These are phyloP conservation scores for Niebla homalea DNA, from an alignment of 495 filamentous ascomycete genomes.

Conservation along the genomic window DNA sequence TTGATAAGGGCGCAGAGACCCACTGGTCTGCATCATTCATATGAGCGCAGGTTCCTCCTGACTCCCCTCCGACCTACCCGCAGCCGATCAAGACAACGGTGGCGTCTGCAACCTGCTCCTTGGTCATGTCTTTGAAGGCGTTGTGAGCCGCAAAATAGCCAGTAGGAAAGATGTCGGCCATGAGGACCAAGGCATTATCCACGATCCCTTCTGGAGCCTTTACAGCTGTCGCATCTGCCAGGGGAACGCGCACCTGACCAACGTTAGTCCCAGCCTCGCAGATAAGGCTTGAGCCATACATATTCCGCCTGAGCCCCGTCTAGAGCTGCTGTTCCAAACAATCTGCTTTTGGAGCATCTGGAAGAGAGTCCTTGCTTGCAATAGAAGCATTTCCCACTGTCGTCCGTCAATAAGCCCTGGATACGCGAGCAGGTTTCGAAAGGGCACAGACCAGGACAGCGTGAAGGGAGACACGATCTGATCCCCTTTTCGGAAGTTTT, in stretches of 20 bases:
- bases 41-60: background rate
- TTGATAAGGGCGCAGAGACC: conserved; percentile 81
- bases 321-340: conserved; percentile 62
- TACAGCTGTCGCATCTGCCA: conserved; percentile 71
- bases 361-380: conserved; percentile 72
- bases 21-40: conserved; percentile 35
- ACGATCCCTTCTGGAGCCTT: conserved; percentile 63
- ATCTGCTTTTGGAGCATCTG: conserved; percentile 57
- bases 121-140: conserved; percentile 55
- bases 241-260: conserved; percentile 55
- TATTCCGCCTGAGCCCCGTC: conserved; percentile 90
- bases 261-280: background rate
- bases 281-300: conserved; percentile 22
- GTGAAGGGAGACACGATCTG: conserved; percentile 75
- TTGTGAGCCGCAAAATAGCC: conserved; percentile 84
- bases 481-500: conserved; percentile 60
- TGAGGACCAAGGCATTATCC: conserved; percentile 70
- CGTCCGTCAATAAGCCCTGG: background rate
- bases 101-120: conserved; percentile 49
- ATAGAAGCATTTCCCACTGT: conserved; percentile 76
- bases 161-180: conserved; percentile 64
- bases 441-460: conserved; percentile 55
- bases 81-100: conserved; percentile 78
- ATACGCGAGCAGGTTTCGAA: background rate
- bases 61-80: conserved; percentile 32